Conservation (phyloP, 495 filamentous ascomycete genomes). For the Amphirosellinia nigrospora region DNA sequence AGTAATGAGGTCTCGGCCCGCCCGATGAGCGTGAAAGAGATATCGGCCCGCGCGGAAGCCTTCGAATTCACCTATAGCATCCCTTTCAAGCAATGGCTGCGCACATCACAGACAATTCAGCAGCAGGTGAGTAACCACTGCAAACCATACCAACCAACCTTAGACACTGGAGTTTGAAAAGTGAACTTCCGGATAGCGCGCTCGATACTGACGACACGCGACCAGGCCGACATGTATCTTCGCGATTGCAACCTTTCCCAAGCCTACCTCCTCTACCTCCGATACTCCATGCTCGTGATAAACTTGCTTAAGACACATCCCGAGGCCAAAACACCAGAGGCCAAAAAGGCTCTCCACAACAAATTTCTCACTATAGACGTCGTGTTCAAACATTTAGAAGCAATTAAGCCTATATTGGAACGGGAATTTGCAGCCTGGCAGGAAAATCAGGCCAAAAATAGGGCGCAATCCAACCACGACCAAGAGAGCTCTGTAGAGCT, state of each 20-base stretch:
- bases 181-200: not conserved
- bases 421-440: conserved; percentile 44
- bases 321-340: conserved; percentile 62
- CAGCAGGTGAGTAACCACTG: conserved; percentile 67
- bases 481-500: conserved; percentile 23
- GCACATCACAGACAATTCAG: conserved; percentile 76
- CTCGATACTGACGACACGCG: conserved; percentile 13
- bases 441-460: conserved; percentile 28
- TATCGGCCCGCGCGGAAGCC: conserved; percentile 70
- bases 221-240: conserved; percentile 69
- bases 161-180: too few relatives aligned
- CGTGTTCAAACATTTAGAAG: conserved; percentile 61
- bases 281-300: conserved; percentile 76
- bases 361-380: conserved; percentile 34
- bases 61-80: conserved; percentile 81
- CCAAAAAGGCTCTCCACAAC: conserved; percentile 32
- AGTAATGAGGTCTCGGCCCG: conserved; percentile 26
- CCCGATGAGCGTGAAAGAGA: conserved; percentile 75
- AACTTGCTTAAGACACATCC: conserved; percentile 67
- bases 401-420: conserved; percentile 53
- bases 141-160: not conserved
- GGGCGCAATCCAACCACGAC: conserved; percentile 19
- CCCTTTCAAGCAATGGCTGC: conserved; percentile 78
- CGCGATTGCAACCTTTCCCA: conserved; percentile 84
- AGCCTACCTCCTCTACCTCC: conserved; percentile 83